Base-by-base conservation (phyloP, 1,284 basidiomycete genomes). In the Paramarasmius palmivorus region DNA sequence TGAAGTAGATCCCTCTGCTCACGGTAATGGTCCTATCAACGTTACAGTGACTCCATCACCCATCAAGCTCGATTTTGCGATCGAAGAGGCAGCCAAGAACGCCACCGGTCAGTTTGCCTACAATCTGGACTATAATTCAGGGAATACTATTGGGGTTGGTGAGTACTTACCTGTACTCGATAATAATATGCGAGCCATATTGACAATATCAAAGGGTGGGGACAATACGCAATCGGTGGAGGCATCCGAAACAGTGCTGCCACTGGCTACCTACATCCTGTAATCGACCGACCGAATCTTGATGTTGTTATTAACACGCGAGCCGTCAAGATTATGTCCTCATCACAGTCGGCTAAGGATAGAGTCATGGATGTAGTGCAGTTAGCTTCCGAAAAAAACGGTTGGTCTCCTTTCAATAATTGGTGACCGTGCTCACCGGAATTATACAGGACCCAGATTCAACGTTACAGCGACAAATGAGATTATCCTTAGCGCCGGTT, bases 221-320 rank as follows among this genome's bases (percentile, higher is more conserved):
- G 17, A 10, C 34, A 46, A 25, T 36, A 9, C 14, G 17, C 41
- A 12, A 60, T 69, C 39, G 63, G 69, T 37, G 54, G 61, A 15
- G 70, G 69, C 4, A 49, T 61, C 32, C 62, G 74, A 5, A 68
- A 64, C 40, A 73, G 68, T 42, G 66, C 74, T 7, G 69, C 72
- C 1, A 72, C 72, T 4, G 62, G 68, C 2, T 76, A 75, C 58
- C 60, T 80, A n/a, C 59, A 63, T 2, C 66, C 70, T 14, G 55
- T 63, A 3, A 55, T 67, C 4, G 57, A 58, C 32, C 60, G 75
- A 9, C 56, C 65, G 4, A 81, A 79, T 57, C 55, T 81, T 3
- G 70, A 75, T 49, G 65, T 81, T 26, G 62, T 78, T 1, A 55
- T 77, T 20, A 67, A 76, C 45, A 69, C 73, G 2, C 69, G 68